These are phyloP conservation scores for Didymellaceae sp. DNA, from an alignment of 2,329 filamentous ascomycete species.

Conservation along the genomic window DNA sequence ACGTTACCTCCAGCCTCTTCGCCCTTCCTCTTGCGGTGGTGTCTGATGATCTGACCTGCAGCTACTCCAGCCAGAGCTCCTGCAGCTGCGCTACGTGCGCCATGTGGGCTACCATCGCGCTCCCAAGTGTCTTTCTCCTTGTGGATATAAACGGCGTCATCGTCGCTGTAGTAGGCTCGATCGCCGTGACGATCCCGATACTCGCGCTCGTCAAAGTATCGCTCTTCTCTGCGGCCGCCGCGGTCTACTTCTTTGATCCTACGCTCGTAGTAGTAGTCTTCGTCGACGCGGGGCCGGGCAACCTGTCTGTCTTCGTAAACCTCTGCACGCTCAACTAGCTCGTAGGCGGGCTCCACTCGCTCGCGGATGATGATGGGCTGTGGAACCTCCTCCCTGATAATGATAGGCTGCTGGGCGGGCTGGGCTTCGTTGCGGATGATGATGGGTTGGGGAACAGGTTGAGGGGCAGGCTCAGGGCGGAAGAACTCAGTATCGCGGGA, in stretches of 20 bases:
- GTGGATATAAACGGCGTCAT: constrained; percentile 66
- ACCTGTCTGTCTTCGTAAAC: constrained; percentile 56
- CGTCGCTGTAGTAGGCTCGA: constrained; percentile 63
- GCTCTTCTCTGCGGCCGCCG: constrained; percentile 50
- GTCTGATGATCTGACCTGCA: constrained; percentile 65
- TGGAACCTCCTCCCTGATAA: constrained; percentile 59
- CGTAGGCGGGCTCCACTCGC: constrained; percentile 62
- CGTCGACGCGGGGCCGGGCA: constrained; percentile 57
- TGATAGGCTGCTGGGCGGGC: constrained; percentile 62
- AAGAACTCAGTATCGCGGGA: constrained; percentile 61
- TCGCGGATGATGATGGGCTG: constrained; percentile 58
- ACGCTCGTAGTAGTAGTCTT: constrained; percentile 68
- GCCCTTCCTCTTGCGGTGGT: constrained; percentile 63
- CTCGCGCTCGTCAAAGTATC: constrained; percentile 46
- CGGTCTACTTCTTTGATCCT: constrained; percentile 62
- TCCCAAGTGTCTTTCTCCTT: constrained; percentile 58
- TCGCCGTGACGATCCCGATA: constrained; percentile 50
- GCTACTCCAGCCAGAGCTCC: constrained; percentile 66
- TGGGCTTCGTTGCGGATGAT: constrained; percentile 59
- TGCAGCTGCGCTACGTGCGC: constrained; percentile 67
- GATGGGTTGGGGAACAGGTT: constrained; percentile 49
- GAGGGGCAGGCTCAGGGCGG: constrained; percentile 50
- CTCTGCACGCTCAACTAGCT: constrained; percentile 65
- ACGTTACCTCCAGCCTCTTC: constrained; percentile 59
- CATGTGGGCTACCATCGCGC: constrained; percentile 51